A percentile compares a stretch with the other conserved stretches of the same genome.
Evolutionary conservation across 331 rosid species (phyloP).

Genomic region (Ulmus americana): DNA sequence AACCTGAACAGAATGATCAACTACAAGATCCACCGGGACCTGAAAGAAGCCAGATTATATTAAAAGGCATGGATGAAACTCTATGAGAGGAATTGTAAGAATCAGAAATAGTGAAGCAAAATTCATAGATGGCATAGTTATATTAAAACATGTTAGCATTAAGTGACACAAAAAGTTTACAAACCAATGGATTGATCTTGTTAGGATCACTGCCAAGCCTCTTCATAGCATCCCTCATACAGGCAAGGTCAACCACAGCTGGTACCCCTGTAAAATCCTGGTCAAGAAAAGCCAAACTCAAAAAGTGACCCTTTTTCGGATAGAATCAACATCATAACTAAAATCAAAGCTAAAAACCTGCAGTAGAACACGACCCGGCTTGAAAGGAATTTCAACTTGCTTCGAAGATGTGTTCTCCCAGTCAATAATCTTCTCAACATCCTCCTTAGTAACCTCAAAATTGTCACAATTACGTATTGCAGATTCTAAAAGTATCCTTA

Average conservation of each 20-base stretch:
- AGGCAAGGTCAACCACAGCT: constrained; percentile 80
- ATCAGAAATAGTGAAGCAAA: not conserved
- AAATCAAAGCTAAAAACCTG: constrained; percentile 33
- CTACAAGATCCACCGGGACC: constrained; percentile 86
- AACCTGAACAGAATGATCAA: constrained; percentile 89
- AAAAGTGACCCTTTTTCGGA: not conserved
- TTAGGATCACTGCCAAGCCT: constrained; percentile 76
- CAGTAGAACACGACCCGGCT: constrained; percentile 92
- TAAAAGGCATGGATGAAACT: not conserved
- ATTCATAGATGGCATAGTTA: not conserved
- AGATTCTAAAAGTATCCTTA: constrained; percentile 75
- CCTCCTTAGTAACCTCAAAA: constrained; percentile 75
- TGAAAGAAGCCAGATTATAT: constrained; percentile 12
- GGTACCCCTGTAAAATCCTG: constrained; percentile 91
- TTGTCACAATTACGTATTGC: constrained; percentile 78
- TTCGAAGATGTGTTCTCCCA: constrained; percentile 65
- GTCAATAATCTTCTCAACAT: constrained; percentile 77
- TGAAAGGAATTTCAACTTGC: constrained; percentile 86
- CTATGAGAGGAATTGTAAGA: too few relatives aligned
- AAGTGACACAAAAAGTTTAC: constrained; percentile 4
- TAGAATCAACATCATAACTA: not conserved
- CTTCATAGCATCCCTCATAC: constrained; percentile 91
- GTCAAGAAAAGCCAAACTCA: not conserved
- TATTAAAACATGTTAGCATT: not conserved
- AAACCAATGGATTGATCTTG: constrained; percentile 78